phyloP scores from a whole-genome alignment of 805 yeast species.

The Candida maris region DNA sequence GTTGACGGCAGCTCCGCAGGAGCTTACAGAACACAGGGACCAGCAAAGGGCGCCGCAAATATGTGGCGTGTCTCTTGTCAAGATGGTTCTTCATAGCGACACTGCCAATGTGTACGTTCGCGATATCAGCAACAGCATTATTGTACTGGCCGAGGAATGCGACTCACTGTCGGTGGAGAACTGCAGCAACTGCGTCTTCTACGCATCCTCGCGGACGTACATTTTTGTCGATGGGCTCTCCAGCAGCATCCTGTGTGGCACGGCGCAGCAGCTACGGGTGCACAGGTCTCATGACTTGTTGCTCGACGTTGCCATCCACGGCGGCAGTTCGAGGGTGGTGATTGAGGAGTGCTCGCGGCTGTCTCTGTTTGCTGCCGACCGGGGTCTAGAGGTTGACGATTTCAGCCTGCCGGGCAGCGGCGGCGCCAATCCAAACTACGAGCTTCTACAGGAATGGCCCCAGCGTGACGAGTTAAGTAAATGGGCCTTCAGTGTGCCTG shows the following conservation, averaged over 20 bases:
- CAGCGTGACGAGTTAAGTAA: not conserved
- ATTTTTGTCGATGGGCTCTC: slow-evolving; percentile 15
- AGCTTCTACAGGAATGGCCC: slow-evolving; percentile 4
- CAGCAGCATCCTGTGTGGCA: slow-evolving; percentile 15
- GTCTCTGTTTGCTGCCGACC: slow-evolving; percentile 6
- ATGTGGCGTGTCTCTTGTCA: not conserved
- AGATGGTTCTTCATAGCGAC: not conserved
- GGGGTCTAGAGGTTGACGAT: slow-evolving; percentile 25
- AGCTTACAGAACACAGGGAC: not conserved
- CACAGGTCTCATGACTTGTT: slow-evolving; percentile 14
- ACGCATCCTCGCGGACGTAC: slow-evolving; percentile 19
- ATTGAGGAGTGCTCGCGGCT: slow-evolving; percentile 24
- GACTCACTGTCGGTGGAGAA: slow-evolving; percentile 20
- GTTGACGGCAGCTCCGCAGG: not conserved
- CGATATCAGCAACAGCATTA: slow-evolving; percentile 8
- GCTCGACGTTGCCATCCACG: slow-evolving; percentile 13
- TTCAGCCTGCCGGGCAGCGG: slow-evolving; percentile 23
- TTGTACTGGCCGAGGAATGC: slow-evolving; percentile 9
- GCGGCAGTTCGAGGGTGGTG: slow-evolving; percentile 18
- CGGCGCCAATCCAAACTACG: slow-evolving; percentile 18
- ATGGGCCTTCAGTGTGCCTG: not conserved
- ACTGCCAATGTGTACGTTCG: slow-evolving; percentile 6
- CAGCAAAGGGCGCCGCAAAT: not conserved
- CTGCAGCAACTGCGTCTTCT: slow-evolving; percentile 13
- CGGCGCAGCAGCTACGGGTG: slow-evolving; percentile 27